Conservation (phyloP, 257 asterid species). For the Coffea eugenioides region DNA sequence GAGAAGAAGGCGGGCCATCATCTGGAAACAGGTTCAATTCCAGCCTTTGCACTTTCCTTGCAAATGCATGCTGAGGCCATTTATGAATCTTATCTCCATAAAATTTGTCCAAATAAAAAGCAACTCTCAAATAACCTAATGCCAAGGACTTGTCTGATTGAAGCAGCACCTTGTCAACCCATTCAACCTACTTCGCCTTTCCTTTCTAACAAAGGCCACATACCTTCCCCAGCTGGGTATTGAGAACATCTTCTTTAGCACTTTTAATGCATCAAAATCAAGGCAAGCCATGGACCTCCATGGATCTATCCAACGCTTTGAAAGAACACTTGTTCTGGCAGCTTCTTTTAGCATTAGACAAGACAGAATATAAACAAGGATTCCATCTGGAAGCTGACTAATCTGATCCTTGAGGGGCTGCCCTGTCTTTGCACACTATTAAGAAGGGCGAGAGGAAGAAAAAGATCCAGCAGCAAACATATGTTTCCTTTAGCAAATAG, state of each 20-base stretch:
- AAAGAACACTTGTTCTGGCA: not conserved
- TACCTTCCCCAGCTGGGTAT: not conserved
- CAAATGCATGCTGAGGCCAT: constrained; percentile 18
- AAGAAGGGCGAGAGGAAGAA: no score
- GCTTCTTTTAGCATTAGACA: not conserved
- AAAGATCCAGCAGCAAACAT: no score
- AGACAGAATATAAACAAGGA: no score
- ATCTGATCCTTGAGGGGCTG: no score
- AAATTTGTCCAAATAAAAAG: not conserved
- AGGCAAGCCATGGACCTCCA: not conserved
- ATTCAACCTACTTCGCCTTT: not conserved
- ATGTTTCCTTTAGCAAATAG: no score
- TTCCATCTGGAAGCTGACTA: not conserved
- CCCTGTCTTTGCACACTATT: no score
- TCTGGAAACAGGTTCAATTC: not conserved
- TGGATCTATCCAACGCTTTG: not conserved
- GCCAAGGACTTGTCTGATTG: not conserved
- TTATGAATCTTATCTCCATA: not conserved
- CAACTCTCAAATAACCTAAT: not conserved
- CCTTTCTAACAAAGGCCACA: not conserved
- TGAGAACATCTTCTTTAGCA: not conserved
- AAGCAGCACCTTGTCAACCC: not conserved
- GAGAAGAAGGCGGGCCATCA: no score
- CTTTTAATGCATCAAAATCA: not conserved
- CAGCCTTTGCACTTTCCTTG: constrained; percentile 12